Evolutionary conservation across 2,329 filamentous ascomycete species (phyloP), one percentile per base, ranked within the genome.

Genomic region (Arachnomyces sp.): DNA sequence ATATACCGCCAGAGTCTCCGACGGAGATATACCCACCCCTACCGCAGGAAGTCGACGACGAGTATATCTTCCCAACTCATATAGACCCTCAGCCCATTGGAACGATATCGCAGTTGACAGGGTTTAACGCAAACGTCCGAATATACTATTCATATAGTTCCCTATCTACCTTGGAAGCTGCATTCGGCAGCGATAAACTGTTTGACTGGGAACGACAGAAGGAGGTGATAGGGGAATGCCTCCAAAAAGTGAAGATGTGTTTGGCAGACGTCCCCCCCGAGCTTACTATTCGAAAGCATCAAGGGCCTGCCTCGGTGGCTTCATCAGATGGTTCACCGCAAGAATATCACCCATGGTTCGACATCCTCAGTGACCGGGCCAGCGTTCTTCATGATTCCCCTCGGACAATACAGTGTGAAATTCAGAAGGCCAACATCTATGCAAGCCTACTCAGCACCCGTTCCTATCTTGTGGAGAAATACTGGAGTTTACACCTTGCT

Each of bases 341-440:
- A 47, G 77, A 76, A 48, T 71, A 67, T 37, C 70, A 74, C 0
- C 66, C 63, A 1, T 48, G 53, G 29, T 54, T 55, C 12, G 47
- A 50, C 8, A 47, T 49, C 7, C 30, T 49, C 12, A 50, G 47
- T 14, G 51, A 57, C 36, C 54, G 54, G 5, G 9, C 5, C 20
- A 5, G 20, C 20, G 20, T 25, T 25, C 20, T 9, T 25, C 5
- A 5, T 5, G 20, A 25, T 9, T 25, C 20, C 9, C 20, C 20
- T 18, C 59, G 58, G 8, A 49, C 53, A 4, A 65, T 88, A 3
- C 85, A 92, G 56, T 87, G 81, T 49, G 88, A 94, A 62, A 92
- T 94, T 20, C 87, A 94, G 58, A 94, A 93, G 58, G 84, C 86
- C 5, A 94, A 94, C 58, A 84, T 94, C 30, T 87, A 90, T 55